phyloP scores from a whole-genome alignment of 768 basidiomycete genomes.

The Chlorophyllum brunneum region DNA sequence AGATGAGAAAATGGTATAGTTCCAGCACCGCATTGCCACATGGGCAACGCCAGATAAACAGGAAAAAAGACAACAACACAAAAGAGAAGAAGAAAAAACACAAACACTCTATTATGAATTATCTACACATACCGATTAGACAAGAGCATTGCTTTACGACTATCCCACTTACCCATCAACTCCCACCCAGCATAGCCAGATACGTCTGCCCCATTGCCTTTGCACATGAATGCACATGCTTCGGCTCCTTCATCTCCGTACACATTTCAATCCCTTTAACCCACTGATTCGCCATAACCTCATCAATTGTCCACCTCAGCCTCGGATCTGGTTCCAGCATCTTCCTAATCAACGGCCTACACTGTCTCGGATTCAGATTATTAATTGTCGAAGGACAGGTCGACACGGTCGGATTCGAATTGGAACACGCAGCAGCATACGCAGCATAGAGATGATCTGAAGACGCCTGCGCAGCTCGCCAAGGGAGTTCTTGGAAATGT shows the following conservation, averaged over 20 bases:
- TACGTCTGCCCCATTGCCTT: constrained; percentile 55
- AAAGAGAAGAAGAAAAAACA: background rate
- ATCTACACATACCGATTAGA: too few species aligned
- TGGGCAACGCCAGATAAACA: too few species aligned
- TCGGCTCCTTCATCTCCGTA: constrained; percentile 53
- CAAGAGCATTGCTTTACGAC: too few species aligned
- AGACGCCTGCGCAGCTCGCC: constrained; percentile 84
- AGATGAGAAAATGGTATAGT: background rate
- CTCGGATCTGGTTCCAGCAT: constrained; percentile 97
- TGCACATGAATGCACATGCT: constrained; percentile 70
- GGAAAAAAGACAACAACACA: background rate
- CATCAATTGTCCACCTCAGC: constrained; percentile 70
- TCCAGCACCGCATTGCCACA: background rate
- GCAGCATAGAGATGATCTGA: constrained; percentile 76
- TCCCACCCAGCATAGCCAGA: constrained; percentile 18
- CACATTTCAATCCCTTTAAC: constrained; percentile 81
- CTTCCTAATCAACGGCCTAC: constrained; percentile 76
- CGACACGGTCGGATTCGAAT: constrained; percentile 39
- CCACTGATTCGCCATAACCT: constrained; percentile 77
- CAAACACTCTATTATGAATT: too few species aligned
- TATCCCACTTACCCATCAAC: too few species aligned
- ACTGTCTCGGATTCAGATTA: constrained; percentile 84
- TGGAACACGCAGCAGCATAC: constrained; percentile 61
- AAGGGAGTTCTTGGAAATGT: constrained; percentile 96
- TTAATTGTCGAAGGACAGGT: constrained; percentile 69